These are phyloP conservation scores for Iberis pinnata DNA, from an alignment of 345 rosid species.

Conservation along the genomic window DNA sequence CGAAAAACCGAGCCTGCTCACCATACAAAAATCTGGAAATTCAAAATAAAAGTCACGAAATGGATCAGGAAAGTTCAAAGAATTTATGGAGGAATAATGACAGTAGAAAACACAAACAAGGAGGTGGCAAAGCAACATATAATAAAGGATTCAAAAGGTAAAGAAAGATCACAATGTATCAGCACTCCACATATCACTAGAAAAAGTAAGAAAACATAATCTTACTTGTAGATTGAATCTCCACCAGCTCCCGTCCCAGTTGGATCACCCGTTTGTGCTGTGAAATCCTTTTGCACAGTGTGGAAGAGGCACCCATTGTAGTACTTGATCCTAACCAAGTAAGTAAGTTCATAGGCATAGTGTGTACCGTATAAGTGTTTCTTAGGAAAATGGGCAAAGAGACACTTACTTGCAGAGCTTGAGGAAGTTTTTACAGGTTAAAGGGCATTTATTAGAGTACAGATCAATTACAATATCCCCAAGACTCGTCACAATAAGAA, in stretches of 20 bases:
- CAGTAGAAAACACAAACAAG: not conserved
- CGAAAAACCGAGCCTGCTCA: conserved; percentile 88
- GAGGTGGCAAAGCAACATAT: conserved; percentile 5
- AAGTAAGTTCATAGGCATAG: not conserved
- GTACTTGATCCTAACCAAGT: conserved; percentile 60
- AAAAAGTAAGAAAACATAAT: not conserved
- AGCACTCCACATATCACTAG: not conserved
- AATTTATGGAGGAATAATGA: not conserved
- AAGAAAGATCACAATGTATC: not conserved
- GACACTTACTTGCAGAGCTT: conserved; percentile 74
- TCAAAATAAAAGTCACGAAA: not conserved
- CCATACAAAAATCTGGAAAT: conserved; percentile 68
- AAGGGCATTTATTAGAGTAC: conserved; percentile 52
- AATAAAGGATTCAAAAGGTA: not conserved
- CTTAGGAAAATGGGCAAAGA: not conserved
- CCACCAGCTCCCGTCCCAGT: conserved; percentile 77
- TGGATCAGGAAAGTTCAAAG: not conserved
- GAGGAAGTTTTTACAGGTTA: conserved; percentile 77
- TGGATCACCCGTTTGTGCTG: conserved; percentile 69
- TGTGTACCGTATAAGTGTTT: not conserved
- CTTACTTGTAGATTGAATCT: conserved; percentile 80
- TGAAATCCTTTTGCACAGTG: conserved; percentile 82
- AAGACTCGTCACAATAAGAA: conserved; percentile 63
- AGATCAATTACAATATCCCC: conserved; percentile 76
- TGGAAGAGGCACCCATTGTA: conserved; percentile 78